Evolutionary conservation across 495 filamentous ascomycete species (phyloP), one percentile per base, ranked within the genome.

Genomic region (Rusavskia elegans): DNA sequence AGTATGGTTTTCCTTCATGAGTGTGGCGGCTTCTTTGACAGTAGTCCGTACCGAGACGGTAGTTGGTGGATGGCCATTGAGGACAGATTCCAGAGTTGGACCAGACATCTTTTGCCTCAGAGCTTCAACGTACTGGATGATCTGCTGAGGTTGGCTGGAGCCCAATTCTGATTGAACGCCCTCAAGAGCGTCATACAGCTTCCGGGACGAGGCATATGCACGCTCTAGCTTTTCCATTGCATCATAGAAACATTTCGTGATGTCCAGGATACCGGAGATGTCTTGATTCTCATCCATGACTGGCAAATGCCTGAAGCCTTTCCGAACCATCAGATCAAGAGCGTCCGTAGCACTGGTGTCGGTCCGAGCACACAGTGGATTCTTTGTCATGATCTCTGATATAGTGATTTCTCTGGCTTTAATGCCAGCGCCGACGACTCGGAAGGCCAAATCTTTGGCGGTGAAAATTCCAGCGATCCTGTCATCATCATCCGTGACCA

Each of bases 241-340:
- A 71, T 98, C 92, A 66, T 98, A 98, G 69, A 98, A 98, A 70
- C 92, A 98, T 69, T 97, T 98, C 27, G 92, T 98, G 62, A 98
- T 98, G 72, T 98, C 92, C 44, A 98, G 75, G 55, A 98, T 89
- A 69, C 92, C 92, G 17, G 90, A 95, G 53, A 98, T 98, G 63
- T 98, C 89, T 64, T 97, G 90, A 68, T 97, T 95, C 74, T 98
- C 92, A 66, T 98, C 92, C 92, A 98, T 98, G 42, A 98, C 92
- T 2, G 92, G 92, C 55, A 98, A 67, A 77, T 98, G 92, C 60
- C 92, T 78, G 72, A 98, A 98, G 14, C 92, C 92, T 68, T 97
- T 98, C 52, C 89, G 75, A 46, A 98, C 92, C 92, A 98, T 98
- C 48, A 98, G 74, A 64, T 98, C 89, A 54, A 98, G 71, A 23